phyloP scores from a whole-genome alignment of 371 early-diverging fungal species.

The Dichotomocladium elegans region DNA sequence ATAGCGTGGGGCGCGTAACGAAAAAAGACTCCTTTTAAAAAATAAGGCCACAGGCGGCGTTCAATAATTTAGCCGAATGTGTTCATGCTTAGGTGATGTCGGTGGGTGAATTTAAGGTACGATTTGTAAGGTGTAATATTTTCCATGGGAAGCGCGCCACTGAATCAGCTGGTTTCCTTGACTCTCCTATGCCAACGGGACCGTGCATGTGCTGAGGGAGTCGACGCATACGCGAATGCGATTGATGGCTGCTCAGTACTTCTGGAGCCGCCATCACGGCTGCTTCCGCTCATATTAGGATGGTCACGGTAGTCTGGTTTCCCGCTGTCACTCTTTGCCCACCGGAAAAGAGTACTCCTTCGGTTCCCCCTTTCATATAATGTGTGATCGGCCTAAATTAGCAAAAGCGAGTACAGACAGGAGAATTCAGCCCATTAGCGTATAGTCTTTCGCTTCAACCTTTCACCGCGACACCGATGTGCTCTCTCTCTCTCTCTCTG shows the following conservation, averaged over 20 bases:
- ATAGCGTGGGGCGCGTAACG: background rate
- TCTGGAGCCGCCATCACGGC: background rate
- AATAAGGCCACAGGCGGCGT: background rate
- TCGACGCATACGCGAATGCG: constrained; percentile 17
- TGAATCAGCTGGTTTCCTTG: too few relatives aligned
- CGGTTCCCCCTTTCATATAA: background rate
- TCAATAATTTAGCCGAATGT: constrained; percentile 3
- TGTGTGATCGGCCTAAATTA: background rate
- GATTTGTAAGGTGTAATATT: too few relatives aligned
- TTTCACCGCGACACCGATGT: background rate
- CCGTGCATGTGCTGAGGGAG: constrained; percentile 1
- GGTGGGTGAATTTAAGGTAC: too few relatives aligned
- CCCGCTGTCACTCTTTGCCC: constrained; percentile 5
- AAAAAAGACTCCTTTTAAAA: background rate
- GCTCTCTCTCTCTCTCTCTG: background rate
- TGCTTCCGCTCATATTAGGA: background rate
- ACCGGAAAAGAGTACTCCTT: constrained; percentile 2
- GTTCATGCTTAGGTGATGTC: too few relatives aligned
- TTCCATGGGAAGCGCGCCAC: too few relatives aligned
- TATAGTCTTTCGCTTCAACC: background rate
- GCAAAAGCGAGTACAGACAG: background rate
- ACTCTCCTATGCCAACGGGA: background rate
- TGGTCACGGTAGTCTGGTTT: background rate
- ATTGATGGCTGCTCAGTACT: constrained; percentile 3
- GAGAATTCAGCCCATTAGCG: background rate